Base-by-base conservation (phyloP, 345 rosid genomes). In the Salix koriyanagi region DNA sequence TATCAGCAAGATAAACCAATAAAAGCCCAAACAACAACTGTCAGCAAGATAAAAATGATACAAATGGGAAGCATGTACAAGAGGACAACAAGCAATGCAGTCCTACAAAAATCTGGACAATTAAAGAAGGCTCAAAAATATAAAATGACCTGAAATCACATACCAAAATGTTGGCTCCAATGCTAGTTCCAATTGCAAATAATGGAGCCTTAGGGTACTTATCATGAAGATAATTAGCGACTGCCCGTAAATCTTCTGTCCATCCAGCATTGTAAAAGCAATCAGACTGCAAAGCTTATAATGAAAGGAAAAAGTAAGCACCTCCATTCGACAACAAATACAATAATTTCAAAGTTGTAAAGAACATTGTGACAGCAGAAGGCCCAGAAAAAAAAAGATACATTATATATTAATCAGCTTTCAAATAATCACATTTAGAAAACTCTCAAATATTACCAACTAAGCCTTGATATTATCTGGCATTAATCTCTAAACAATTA, bases 221-320 rank as follows among this genome's bases (percentile, higher is more conserved):
- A 1, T 74, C 66, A 58, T 91, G 95, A 75, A 94, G 92, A 85
- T 86, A 81, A 68, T 73, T 79, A 72, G 90, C 66, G 72, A 92
- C 90, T 18, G 66, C 85, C 23, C 97, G 76, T 11, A 84, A 16
- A 83, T 94, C 98, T 83, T 89, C 97, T 18, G 98, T 94, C 90
- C 92, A 91, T 62, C 97, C 98, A 79, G 97, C 97, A 85, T 92
- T 91, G 80, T 92, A 94, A 76, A 94, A 91, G 84, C 91, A 86
- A 86, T 92, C 98, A 2, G 98, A 91, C 98, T 94, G 91, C 84
- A 84, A 65, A 36, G 7, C 10, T 65, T 70, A 6, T 28, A 28
- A 23, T 1, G 7, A 48, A 58, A 65, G 12, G 56, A 16, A 19
- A 12, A 61, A 16, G 39, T 41, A 10, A 41, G 11, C 10, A 41